phyloP scores from a whole-genome alignment of 768 basidiomycete genomes.

The Rhodosporidiobolus odoratus region DNA sequence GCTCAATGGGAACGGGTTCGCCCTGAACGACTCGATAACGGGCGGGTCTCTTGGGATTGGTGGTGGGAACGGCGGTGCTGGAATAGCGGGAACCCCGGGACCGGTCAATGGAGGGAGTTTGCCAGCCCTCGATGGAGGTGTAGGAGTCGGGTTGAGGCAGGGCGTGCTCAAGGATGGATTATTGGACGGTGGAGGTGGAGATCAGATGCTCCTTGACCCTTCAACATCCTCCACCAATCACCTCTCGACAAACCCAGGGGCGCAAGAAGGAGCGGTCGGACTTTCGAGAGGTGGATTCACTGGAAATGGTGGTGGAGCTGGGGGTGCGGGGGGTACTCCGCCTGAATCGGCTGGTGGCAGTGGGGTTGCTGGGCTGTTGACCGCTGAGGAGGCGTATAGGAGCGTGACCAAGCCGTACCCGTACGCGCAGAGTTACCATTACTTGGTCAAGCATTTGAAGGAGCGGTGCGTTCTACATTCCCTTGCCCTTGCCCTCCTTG shows the following conservation, averaged over 20 bases:
- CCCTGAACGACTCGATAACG: slow-evolving; percentile 40
- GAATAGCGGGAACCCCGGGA: too few species aligned
- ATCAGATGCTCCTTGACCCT: slow-evolving; percentile 13
- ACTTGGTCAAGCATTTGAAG: slow-evolving; percentile 88
- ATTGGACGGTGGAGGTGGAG: neutral
- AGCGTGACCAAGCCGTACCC: slow-evolving; percentile 73
- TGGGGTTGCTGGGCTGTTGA: slow-evolving; percentile 24
- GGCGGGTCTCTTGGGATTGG: neutral
- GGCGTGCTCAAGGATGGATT: neutral
- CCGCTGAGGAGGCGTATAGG: slow-evolving; percentile 57
- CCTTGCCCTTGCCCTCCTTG: neutral
- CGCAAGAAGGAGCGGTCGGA: neutral
- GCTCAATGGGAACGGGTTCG: slow-evolving; percentile 59
- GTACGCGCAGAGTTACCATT: slow-evolving; percentile 94
- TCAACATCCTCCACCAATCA: neutral
- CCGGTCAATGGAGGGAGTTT: too few species aligned
- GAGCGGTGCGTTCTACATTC: slow-evolving; percentile 51
- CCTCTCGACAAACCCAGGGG: too few species aligned
- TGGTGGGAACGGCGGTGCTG: neutral
- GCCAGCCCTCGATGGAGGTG: neutral
- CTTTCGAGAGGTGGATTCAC: slow-evolving; percentile 3
- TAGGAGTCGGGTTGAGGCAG: neutral
- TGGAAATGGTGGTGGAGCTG: neutral
- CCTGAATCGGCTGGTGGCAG: neutral
- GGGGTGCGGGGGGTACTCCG: too few species aligned